These are phyloP conservation scores for Xylaria palmicola DNA, from an alignment of 495 filamentous ascomycete genomes.

Conservation along the genomic window DNA sequence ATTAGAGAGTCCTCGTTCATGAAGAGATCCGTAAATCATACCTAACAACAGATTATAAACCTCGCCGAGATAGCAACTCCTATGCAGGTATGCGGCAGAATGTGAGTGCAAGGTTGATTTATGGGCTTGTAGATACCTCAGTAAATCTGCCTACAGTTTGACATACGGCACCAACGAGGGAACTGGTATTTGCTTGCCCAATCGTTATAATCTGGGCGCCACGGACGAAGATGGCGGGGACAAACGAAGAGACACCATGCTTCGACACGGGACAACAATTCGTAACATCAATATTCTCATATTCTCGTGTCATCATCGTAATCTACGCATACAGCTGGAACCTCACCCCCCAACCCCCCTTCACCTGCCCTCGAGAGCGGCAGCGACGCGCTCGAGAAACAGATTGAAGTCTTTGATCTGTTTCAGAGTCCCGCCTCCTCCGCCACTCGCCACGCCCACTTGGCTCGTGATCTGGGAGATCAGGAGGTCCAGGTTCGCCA, in stretches of 20 bases:
- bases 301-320: slow-evolving; percentile 2
- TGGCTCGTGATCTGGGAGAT: slow-evolving; percentile 48
- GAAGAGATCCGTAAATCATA: too few species aligned
- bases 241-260: neutral
- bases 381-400: slow-evolving; percentile 53
- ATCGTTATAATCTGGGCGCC: too few species aligned
- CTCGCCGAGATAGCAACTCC: too few species aligned
- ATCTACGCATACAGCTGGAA: neutral
- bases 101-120: too few species aligned
- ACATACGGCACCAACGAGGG: too few species aligned
- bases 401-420: slow-evolving; percentile 57
- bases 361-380: slow-evolving; percentile 45
- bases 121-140: too few species aligned
- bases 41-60: too few species aligned
- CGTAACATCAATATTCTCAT: neutral
- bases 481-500: slow-evolving; percentile 49
- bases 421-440: slow-evolving; percentile 48
- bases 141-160: too few species aligned
- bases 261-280: too few species aligned
- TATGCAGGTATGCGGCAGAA: too few species aligned
- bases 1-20: too few species aligned
- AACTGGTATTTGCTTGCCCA: too few species aligned
- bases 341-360: neutral
- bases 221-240: neutral
- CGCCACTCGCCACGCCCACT: slow-evolving; percentile 41